A percentile compares a stretch with the other conserved stretches of the same genome.
phyloP scores from a whole-genome alignment of 139 green algal genomes.

The Trebouxia sp. region DNA sequence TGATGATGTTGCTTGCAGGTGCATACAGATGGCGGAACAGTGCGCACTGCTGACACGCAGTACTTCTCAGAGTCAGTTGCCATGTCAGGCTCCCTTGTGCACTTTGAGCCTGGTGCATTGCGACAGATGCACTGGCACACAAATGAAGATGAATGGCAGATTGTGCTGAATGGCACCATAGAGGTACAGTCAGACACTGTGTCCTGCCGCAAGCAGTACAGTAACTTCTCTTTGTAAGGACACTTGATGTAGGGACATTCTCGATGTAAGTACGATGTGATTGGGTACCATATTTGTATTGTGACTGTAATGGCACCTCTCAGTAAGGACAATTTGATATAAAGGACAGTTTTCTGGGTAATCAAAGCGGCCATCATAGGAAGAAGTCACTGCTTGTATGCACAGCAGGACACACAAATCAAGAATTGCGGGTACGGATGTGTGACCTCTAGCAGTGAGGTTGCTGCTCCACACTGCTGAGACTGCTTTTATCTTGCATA shows the following conservation, averaged over 20 bases:
- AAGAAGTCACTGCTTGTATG: background rate
- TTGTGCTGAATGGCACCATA: slow-evolving; percentile 36
- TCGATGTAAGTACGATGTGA: no score
- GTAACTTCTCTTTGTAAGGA: background rate
- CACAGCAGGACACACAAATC: slow-evolving; percentile 1
- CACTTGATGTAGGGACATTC: no score
- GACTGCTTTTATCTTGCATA: background rate
- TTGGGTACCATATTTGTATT: no score
- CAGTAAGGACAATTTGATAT: no score
- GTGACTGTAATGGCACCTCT: no score
- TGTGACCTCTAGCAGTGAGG: background rate
- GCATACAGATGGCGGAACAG: slow-evolving; percentile 12
- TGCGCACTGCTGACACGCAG: background rate
- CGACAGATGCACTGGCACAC: slow-evolving; percentile 40
- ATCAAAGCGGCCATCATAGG: background rate
- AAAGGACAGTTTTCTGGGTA: no score
- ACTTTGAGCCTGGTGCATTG: slow-evolving; percentile 9
- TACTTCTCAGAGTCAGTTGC: slow-evolving; percentile 12
- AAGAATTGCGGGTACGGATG: background rate
- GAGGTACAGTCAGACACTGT: no score
- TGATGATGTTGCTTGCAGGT: background rate
- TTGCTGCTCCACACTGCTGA: background rate
- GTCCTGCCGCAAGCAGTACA: no score
- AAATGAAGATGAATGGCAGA: slow-evolving; percentile 35
- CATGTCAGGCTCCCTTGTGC: slow-evolving; percentile 30